phyloP scores from a whole-genome alignment of 1,284 basidiomycete genomes.

The Ceratobasidium sp. region DNA sequence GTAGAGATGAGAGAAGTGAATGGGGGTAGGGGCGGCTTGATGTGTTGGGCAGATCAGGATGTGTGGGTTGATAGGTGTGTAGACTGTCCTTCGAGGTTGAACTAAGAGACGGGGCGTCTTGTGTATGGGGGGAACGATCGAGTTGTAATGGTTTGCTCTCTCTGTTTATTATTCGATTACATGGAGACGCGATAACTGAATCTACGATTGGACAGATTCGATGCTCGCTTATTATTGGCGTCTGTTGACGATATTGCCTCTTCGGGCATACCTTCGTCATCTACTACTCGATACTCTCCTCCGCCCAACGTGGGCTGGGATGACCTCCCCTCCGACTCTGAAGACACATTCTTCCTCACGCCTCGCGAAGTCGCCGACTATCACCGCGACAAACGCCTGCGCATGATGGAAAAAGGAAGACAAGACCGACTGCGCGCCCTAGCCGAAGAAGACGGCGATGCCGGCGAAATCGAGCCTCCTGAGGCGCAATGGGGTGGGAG shows the following conservation, averaged over 20 bases:
- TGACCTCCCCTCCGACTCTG: slow-evolving; percentile 81
- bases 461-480: slow-evolving; percentile 50
- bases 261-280: slow-evolving; percentile 46
- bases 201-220: slow-evolving; percentile 66
- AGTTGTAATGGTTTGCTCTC: slow-evolving; percentile 33
- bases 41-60: slow-evolving; percentile 53
- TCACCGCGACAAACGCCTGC: slow-evolving; percentile 70
- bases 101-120: slow-evolving; percentile 36
- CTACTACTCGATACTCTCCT: slow-evolving; percentile 45
- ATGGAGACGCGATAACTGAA: slow-evolving; percentile 27
- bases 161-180: slow-evolving; percentile 44
- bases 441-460: slow-evolving; percentile 48
- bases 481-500: slow-evolving; percentile 70
- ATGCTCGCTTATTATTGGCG: slow-evolving; percentile 77
- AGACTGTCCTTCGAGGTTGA: slow-evolving; percentile 32
- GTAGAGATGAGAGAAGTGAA: slow-evolving; percentile 60
- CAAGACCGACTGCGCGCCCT: slow-evolving; percentile 72
- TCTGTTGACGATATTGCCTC: slow-evolving; percentile 53
- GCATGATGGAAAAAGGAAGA: slow-evolving; percentile 67
- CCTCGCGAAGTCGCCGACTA: slow-evolving; percentile 73
- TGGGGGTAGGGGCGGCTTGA: slow-evolving; percentile 45
- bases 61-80: slow-evolving; percentile 75
- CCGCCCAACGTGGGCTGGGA: slow-evolving; percentile 67
- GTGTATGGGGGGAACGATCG: slow-evolving; percentile 44
- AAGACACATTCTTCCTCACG: slow-evolving; percentile 82